These are phyloP conservation scores for Candida bentonensis DNA, from an alignment of 805 yeast species.

Conservation along the genomic window DNA sequence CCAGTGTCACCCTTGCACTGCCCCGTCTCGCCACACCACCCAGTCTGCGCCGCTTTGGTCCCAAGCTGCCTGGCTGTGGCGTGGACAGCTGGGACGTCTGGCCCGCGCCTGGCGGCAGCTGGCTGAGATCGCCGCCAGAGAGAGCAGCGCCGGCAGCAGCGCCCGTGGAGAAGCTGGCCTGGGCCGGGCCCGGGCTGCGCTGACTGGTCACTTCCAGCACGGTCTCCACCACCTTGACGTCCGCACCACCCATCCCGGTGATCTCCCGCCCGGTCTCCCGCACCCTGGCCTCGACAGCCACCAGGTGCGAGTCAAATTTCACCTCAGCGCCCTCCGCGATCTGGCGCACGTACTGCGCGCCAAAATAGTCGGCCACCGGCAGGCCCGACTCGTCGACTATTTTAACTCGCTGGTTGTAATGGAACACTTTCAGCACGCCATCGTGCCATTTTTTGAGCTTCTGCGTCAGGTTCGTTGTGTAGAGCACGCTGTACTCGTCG, in stretches of 20 bases:
- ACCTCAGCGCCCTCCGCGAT: not conserved
- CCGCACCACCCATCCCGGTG: not conserved
- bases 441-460: constrained; percentile 25
- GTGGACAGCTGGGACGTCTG: too few species aligned
- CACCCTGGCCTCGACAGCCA: constrained; percentile 7
- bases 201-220: not conserved
- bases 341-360: not conserved
- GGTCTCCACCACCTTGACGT: not conserved
- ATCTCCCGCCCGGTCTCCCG: not conserved
- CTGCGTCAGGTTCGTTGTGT: constrained; percentile 22
- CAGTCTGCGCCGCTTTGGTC: too few species aligned
- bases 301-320: constrained; percentile 10
- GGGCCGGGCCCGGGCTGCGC: too few species aligned
- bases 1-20: too few species aligned
- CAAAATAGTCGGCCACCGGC: constrained; percentile 9
- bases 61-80: too few species aligned
- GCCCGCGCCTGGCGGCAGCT: too few species aligned
- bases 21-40: too few species aligned
- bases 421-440: constrained; percentile 17
- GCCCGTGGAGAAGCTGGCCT: too few species aligned
- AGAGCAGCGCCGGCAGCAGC: too few species aligned
- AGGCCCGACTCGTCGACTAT: constrained; percentile 17
- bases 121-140: too few species aligned
- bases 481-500: constrained; percentile 12
- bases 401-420: constrained; percentile 14